Conservation (phyloP, 2,329 filamentous ascomycete species). For the Colletotrichum musae region DNA sequence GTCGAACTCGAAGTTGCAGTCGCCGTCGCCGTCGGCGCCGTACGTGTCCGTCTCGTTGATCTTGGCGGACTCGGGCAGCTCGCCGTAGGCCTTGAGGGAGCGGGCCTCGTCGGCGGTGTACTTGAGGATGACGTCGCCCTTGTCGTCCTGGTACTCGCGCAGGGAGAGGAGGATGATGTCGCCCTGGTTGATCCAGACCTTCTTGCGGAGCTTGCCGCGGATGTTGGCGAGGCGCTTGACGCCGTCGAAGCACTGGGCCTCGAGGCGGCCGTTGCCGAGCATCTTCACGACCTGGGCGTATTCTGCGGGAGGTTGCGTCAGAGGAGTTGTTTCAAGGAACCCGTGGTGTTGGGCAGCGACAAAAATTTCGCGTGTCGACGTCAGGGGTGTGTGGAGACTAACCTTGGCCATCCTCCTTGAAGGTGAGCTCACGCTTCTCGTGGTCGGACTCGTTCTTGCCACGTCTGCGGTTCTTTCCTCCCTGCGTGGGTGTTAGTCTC, state of each 20-base stretch:
- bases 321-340: slow-evolving; percentile 7
- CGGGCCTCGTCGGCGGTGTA: slow-evolving; percentile 97
- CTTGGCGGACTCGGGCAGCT: slow-evolving; percentile 97
- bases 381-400: slow-evolving; percentile 44
- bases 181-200: slow-evolving; percentile 99
- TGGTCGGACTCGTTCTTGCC: slow-evolving; percentile 99
- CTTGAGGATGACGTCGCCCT: slow-evolving; percentile 97
- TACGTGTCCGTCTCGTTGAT: slow-evolving; percentile 99
- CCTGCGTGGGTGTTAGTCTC: slow-evolving; percentile 66
- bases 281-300: slow-evolving; percentile 97
- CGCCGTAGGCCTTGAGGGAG: slow-evolving; percentile 95
- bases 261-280: slow-evolving; percentile 94
- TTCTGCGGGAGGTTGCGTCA: slow-evolving; percentile 61
- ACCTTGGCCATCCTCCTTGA: slow-evolving; percentile 98
- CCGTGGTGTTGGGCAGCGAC: neutral
- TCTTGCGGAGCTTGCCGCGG: slow-evolving; percentile 98
- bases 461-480: slow-evolving; percentile 97
- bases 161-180: slow-evolving; percentile 92
- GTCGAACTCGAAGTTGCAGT: slow-evolving; percentile 99
- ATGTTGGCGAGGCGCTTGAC: slow-evolving; percentile 79
- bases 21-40: slow-evolving; percentile 91
- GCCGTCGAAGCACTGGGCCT: slow-evolving; percentile 96
- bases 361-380: neutral
- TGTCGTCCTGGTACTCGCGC: slow-evolving; percentile 94
- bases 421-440: slow-evolving; percentile 97